Base-by-base conservation (phyloP, 2,329 filamentous ascomycete species). In the Fusarium praegraminearum region DNA sequence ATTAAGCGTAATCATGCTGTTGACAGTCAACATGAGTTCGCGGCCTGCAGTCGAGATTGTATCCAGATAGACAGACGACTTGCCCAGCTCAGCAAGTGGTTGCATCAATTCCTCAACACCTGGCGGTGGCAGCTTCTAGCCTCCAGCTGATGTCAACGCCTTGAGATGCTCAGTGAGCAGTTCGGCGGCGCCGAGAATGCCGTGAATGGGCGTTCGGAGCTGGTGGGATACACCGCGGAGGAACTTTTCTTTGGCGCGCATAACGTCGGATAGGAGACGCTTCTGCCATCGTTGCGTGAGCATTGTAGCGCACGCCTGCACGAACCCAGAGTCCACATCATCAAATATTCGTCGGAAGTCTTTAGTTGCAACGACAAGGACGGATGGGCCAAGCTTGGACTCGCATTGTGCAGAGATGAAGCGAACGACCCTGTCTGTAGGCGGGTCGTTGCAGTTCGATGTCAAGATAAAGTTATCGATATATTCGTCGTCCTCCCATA, bases 141-240 rank as follows among this genome's bases (percentile, higher is more conserved):
- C 46, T 10, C 50, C 56, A 7, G 32, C 24, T 16, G 38, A 6
- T 3, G 76, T 74, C 4, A 70, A 57, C 5, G 70, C 67, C 30
- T 73, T 77, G 0, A 83, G 59, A 38, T 83, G 82, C 57, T 84
- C 82, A 0, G 77, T 78, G 2, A 84, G 72, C 0, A 84, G 69
- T 18, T 84, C 76, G 2, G 72, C 72, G 2, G 75, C 76, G 2
- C 76, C 78, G 0, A 84, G 75, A 4, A 84, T 82, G 0, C 83
- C 83, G 35, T 85, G 83, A 7, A 85, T 83, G 0, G 83, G 83
- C 1, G 83, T 85, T 38, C 83, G 78, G 1, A 85, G 78, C 36
- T 84, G 81, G 54, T 85, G 83, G 0, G 81, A 83, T 11, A 84
- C 79, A 1, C 82, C 80, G 6, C 83, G 77, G 1, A 84, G 72